A percentile compares a stretch with the other conserved stretches of the same genome.
Evolutionary conservation across 2,329 filamentous ascomycete species (phyloP).

Genomic region (Penicillium vulpinum): DNA sequence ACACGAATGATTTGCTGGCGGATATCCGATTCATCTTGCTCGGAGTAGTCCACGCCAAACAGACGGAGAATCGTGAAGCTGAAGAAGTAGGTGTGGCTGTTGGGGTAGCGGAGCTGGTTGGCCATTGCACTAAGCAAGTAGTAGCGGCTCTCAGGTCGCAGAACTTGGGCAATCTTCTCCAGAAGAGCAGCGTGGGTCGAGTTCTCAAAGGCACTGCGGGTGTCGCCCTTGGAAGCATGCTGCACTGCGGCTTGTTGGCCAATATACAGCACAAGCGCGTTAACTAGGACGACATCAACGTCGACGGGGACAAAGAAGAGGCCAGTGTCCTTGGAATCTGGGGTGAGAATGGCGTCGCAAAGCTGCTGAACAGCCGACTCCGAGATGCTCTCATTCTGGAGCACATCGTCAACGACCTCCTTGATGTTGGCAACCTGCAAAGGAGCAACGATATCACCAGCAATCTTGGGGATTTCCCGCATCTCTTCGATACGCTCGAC

Average conservation of each 20-base stretch:
- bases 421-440: conserved; percentile 55
- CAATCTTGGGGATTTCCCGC: conserved; percentile 64
- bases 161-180: conserved; percentile 72
- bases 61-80: conserved; percentile 80
- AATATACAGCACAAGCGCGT: conserved; percentile 81
- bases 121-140: conserved; percentile 80
- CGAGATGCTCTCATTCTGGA: conserved; percentile 62
- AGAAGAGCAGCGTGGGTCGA: conserved; percentile 71
- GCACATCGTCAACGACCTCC: conserved; percentile 52
- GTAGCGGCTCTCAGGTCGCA: conserved; percentile 77
- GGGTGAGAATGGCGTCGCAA: conserved; percentile 67
- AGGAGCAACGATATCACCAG: conserved; percentile 60
- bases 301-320: conserved; percentile 67
- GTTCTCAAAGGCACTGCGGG: conserved; percentile 61
- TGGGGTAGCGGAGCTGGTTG: conserved; percentile 89
- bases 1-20: conserved; percentile 89
- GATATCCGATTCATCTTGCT: conserved; percentile 74
- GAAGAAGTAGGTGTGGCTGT: conserved; percentile 89
- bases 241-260: conserved; percentile 69
- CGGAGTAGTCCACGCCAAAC: conserved; percentile 70
- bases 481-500: conserved; percentile 75
- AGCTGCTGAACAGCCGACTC: conserved; percentile 72
- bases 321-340: conserved; percentile 59
- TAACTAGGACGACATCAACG: conserved; percentile 70
- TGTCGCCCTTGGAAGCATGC: conserved; percentile 58